Conservation (phyloP, 2,329 filamentous ascomycete species). For the Elsinoe australis region DNA sequence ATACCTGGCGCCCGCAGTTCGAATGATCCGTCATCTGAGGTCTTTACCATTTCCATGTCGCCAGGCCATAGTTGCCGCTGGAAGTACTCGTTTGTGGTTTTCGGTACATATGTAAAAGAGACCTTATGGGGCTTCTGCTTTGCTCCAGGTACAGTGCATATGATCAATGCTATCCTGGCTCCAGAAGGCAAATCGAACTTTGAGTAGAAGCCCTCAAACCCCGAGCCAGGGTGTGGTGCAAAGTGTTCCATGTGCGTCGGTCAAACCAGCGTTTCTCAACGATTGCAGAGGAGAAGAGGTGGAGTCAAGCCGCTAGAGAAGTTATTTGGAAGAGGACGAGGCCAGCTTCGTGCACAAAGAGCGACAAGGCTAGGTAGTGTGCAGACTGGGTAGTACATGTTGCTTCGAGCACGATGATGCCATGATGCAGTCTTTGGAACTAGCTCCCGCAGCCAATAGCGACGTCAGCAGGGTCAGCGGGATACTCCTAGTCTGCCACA, state of each 20-base stretch:
- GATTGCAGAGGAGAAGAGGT: too few relatives aligned
- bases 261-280: not conserved
- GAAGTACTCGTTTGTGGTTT: conserved; percentile 30
- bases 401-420: too few relatives aligned
- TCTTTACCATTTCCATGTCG: conserved; percentile 31
- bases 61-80: conserved; percentile 40
- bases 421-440: too few relatives aligned
- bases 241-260: conserved; percentile 23
- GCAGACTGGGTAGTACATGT: too few relatives aligned
- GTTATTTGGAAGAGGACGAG: not conserved
- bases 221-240: conserved; percentile 35
- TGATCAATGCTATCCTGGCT: conserved; percentile 40
- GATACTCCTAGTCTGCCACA: too few relatives aligned
- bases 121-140: conserved; percentile 37
- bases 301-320: not conserved
- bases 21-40: conserved; percentile 31
- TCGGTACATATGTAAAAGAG: conserved; percentile 44
- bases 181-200: conserved; percentile 43
- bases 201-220: conserved; percentile 46
- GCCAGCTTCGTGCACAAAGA: too few relatives aligned
- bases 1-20: conserved; percentile 35
- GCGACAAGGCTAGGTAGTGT: too few relatives aligned
- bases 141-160: conserved; percentile 41
- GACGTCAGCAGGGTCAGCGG: too few relatives aligned
- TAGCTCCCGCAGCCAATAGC: too few relatives aligned